These are phyloP conservation scores for Aureobasidium sp. DNA, from an alignment of 2,329 filamentous ascomycete species.

Conservation along the genomic window DNA sequence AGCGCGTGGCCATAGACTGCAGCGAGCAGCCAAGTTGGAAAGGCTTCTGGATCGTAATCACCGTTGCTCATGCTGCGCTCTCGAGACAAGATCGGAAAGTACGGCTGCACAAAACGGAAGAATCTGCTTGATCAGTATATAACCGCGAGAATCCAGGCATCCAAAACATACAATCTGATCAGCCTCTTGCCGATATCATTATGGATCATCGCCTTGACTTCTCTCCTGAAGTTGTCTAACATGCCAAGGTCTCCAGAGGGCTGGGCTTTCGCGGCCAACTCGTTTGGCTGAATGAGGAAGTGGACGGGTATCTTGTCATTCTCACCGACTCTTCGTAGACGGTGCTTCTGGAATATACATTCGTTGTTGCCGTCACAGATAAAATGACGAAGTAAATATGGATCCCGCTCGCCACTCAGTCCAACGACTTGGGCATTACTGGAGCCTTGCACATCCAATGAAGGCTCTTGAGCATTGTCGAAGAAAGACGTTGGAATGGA, in stretches of 20 bases:
- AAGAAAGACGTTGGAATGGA: slow-evolving; percentile 17
- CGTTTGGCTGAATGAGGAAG: slow-evolving; percentile 32
- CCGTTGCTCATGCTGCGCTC: slow-evolving; percentile 28
- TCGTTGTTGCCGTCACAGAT: slow-evolving; percentile 30
- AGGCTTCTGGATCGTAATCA: slow-evolving; percentile 26
- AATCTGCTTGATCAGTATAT: slow-evolving; percentile 20
- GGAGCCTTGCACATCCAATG: slow-evolving; percentile 27
- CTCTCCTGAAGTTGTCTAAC: slow-evolving; percentile 24
- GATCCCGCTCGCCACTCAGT: slow-evolving; percentile 28
- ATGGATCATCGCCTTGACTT: slow-evolving; percentile 28
- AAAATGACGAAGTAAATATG: slow-evolving; percentile 29
- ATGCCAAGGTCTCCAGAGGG: slow-evolving; percentile 24
- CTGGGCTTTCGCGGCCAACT: slow-evolving; percentile 30
- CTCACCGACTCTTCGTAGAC: slow-evolving; percentile 24
- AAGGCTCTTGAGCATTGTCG: slow-evolving; percentile 25
- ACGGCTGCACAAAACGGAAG: slow-evolving; percentile 39
- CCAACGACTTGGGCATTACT: slow-evolving; percentile 30
- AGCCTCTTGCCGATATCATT: slow-evolving; percentile 32
- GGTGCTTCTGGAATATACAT: slow-evolving; percentile 26
- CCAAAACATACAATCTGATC: slow-evolving; percentile 28
- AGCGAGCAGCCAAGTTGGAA: slow-evolving; percentile 34
- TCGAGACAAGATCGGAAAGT: slow-evolving; percentile 38
- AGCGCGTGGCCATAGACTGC: slow-evolving; percentile 40
- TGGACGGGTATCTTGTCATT: slow-evolving; percentile 26
- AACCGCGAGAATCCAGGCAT: too few relatives aligned